These are phyloP conservation scores for Sclerotiophoma versabilis DNA, from an alignment of 2,329 filamentous ascomycete genomes.

Conservation along the genomic window DNA sequence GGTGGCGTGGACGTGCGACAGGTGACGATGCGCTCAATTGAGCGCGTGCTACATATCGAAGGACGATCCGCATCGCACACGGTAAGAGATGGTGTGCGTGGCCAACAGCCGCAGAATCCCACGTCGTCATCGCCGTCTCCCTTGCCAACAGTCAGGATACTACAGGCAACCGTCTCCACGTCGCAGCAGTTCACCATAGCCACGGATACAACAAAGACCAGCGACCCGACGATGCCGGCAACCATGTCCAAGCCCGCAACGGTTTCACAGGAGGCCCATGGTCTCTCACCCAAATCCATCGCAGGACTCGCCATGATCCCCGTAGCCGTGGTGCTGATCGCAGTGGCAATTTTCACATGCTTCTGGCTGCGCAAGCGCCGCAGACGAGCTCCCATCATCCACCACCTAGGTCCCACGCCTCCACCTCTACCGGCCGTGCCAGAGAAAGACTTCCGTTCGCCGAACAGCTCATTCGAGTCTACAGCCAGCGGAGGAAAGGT, in stretches of 20 bases:
- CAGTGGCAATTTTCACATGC: conserved; percentile 23
- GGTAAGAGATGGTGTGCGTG: background rate
- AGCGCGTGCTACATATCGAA: conserved; percentile 12
- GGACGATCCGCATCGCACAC: conserved; percentile 13
- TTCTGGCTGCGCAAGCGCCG: conserved; percentile 29
- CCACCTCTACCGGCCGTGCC: conserved; percentile 20
- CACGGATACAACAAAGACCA: background rate
- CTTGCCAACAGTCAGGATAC: conserved; percentile 12
- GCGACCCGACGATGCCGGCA: background rate
- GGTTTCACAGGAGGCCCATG: conserved; percentile 5
- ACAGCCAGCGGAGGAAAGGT: conserved; percentile 25
- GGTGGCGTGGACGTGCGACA: conserved; percentile 9
- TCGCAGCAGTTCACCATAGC: conserved; percentile 13
- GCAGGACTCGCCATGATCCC: conserved; percentile 38
- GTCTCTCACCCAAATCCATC: conserved; percentile 19
- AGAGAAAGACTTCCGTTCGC: conserved; percentile 23
- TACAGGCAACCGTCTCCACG: conserved; percentile 15
- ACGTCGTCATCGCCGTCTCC: conserved; percentile 2
- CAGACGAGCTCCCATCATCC: background rate
- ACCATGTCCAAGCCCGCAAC: background rate
- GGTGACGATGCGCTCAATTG: conserved; percentile 11
- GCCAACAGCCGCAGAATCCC: conserved; percentile 3
- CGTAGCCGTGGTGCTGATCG: conserved; percentile 23
- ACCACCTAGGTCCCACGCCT: background rate
- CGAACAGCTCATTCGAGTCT: conserved; percentile 16